A percentile compares a stretch with the other conserved stretches of the same genome.
phyloP scores from a whole-genome alignment of 2,329 filamentous ascomycete genomes.

The Calonectria pseudoreteaudii region DNA sequence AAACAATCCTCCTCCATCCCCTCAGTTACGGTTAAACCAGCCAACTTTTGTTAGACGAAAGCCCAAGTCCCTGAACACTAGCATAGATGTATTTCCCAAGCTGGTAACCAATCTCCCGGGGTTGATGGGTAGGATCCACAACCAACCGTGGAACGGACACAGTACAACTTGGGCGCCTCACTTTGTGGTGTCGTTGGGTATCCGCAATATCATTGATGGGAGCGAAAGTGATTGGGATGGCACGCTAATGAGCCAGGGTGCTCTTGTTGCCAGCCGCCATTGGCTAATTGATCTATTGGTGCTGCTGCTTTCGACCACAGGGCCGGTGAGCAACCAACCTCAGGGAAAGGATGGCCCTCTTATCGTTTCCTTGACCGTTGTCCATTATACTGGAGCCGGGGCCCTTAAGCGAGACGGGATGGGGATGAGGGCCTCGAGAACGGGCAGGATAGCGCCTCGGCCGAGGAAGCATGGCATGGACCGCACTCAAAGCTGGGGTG shows the following conservation, averaged over 20 bases:
- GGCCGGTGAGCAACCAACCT: neutral
- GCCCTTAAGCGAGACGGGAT: conserved; percentile 16
- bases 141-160: neutral
- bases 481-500: conserved; percentile 23
- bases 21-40: neutral
- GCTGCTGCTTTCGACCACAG: neutral
- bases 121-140: neutral
- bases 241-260: neutral
- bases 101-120: conserved; percentile 8
- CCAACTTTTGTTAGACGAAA: neutral
- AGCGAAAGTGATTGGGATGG: neutral
- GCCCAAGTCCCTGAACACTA: neutral
- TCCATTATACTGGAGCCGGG: neutral
- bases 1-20: neutral
- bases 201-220: neutral
- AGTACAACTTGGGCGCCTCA: neutral
- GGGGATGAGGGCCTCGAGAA: neutral
- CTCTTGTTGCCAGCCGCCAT: neutral
- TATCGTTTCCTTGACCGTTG: neutral
- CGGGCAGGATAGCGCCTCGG: neutral
- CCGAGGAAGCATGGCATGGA: neutral
- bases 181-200: neutral
- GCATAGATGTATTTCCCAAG: neutral
- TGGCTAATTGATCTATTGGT: neutral
- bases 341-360: neutral